Percentiles rank a stretch among this genome's conserved stretches.
These are phyloP conservation scores for Malania oleifera DNA, from an alignment of 164 flowering plant genomes.

Conservation along the genomic window DNA sequence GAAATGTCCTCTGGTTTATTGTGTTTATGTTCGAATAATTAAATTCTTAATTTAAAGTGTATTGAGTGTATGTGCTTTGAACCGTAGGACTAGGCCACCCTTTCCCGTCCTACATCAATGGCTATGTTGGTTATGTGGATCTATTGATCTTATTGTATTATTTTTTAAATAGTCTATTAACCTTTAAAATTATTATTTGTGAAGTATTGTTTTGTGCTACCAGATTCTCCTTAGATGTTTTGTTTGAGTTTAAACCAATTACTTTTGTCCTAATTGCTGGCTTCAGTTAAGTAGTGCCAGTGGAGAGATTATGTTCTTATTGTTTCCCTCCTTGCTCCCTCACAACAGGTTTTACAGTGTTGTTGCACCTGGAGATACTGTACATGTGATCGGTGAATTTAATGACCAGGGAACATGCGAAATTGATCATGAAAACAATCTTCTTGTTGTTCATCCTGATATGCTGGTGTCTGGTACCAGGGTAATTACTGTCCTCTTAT, in stretches of 20 bases:
- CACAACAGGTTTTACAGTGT: conserved; percentile 64
- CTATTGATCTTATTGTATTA: background rate
- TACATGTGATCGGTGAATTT: conserved; percentile 84
- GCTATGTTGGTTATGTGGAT: too few relatives aligned
- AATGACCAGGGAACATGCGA: conserved; percentile 71
- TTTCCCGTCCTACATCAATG: too few relatives aligned
- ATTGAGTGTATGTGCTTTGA: too few relatives aligned
- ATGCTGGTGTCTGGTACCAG: conserved; percentile 82
- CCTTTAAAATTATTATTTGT: background rate
- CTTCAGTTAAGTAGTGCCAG: too few relatives aligned
- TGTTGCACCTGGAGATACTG: conserved; percentile 88
- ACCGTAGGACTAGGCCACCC: too few relatives aligned
- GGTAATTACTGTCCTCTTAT: conserved; percentile 39
- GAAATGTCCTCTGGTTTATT: too few relatives aligned
- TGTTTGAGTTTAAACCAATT: too few relatives aligned
- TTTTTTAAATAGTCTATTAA: background rate
- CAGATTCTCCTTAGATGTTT: too few relatives aligned
- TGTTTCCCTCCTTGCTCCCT: conserved; percentile 1
- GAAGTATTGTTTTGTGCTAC: background rate
- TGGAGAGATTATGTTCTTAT: background rate
- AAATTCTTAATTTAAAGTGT: too few relatives aligned
- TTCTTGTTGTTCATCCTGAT: conserved; percentile 84
- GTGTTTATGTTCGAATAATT: too few relatives aligned
- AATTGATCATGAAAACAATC: conserved; percentile 53
- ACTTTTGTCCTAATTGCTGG: too few relatives aligned